phyloP scores from a whole-genome alignment of 1,284 basidiomycete genomes.

The Melanopsichium pennsylvanicum region DNA sequence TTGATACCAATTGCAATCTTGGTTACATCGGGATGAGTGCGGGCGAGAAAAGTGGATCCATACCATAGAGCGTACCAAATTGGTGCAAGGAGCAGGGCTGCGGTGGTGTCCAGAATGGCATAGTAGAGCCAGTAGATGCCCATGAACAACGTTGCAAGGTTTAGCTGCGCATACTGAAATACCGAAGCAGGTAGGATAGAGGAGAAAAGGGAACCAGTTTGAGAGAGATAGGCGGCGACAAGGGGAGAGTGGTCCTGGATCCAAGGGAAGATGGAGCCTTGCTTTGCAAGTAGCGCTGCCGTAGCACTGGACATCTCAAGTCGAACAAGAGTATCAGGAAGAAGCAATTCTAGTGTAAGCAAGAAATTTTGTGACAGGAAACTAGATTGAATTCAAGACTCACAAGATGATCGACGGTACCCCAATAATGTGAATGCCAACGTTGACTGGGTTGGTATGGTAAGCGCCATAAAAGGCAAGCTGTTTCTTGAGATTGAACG shows the following conservation, averaged over 20 bases:
- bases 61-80: constrained; percentile 45
- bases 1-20: constrained; percentile 36
- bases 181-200: constrained; percentile 15
- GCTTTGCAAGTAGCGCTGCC: constrained; percentile 26
- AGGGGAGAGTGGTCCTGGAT: constrained; percentile 33
- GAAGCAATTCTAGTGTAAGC: too few relatives aligned
- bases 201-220: constrained; percentile 18
- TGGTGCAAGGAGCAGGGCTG: constrained; percentile 46
- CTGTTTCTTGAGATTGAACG: constrained; percentile 50
- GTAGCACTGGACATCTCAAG: too few relatives aligned
- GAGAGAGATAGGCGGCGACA: constrained; percentile 36
- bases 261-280: constrained; percentile 34
- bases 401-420: constrained; percentile 57
- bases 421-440: constrained; percentile 57
- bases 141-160: constrained; percentile 36
- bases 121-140: constrained; percentile 56
- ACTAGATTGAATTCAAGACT: constrained; percentile 1
- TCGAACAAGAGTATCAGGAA: too few relatives aligned
- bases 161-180: constrained; percentile 40
- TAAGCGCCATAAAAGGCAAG: constrained; percentile 61
- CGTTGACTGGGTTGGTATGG: constrained; percentile 57
- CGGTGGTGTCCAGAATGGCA: constrained; percentile 42
- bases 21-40: constrained; percentile 29
- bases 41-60: constrained; percentile 20
- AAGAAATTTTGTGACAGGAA: too few relatives aligned